Evolutionary conservation across 108 stramenopile genomes (phyloP), one percentile per base, ranked within the genome.

Genomic region (Cyclotella kingstonii): DNA sequence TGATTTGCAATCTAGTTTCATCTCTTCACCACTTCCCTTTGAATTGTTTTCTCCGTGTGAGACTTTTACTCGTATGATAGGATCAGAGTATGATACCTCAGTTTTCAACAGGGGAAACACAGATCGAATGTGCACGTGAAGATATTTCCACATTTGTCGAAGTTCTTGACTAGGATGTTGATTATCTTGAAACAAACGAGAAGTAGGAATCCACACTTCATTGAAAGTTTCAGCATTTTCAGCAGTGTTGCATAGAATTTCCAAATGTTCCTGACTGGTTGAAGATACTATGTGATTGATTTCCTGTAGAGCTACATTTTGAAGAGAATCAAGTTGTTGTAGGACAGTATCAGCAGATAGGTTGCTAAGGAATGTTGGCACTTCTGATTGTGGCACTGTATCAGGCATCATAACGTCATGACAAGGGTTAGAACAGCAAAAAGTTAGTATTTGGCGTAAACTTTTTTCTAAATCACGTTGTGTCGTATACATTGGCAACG

Each of bases 191-290:
- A 56, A 50, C 3, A 75, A 36, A 22, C 41, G 19, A 0, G 60
- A 38, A 25, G 65, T 61, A 5, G 73, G 35, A 54, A 75, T 75
- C 65, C 65, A 67, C 11, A 75, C 73, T 39, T 45, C n/a, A 33
- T 60, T 59, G 0, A 10, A 10, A 46, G 19, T 46, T 46, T 46
- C 18, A 3, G 17, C 19, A 2, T 46, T 29, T 30, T 31, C 26
- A 28, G n/a, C 29, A 51, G 26, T 28, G 2, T 17, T 44, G 43
- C n/a, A 18, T n/a, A n/a, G 5, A 4, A 18, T 17, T 5, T 44
- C 11, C 5, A 18, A n/a, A n/a, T 44, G 45, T 49, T n/a, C 12
- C 2, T 18, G 30, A n/a, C n/a, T n/a, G n/a, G n/a, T n/a, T n/a
- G n/a, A 15, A 22, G 57, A 45, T 42, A 36, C 57, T 25, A 17